These are phyloP conservation scores for Sapria himalayana DNA, from an alignment of 345 rosid species.

Conservation along the genomic window DNA sequence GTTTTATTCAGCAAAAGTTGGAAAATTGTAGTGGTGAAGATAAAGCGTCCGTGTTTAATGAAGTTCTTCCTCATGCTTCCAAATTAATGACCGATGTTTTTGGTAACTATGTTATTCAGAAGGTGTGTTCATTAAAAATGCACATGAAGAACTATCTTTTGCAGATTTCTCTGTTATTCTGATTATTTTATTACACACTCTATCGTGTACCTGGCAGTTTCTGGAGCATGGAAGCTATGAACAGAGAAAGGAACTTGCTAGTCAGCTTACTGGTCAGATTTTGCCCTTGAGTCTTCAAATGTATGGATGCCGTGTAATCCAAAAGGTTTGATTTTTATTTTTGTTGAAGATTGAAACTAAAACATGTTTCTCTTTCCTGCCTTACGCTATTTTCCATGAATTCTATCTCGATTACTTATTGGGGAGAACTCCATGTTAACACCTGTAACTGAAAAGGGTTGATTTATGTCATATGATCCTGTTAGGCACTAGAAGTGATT, in stretches of 20 bases:
- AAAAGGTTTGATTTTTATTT: conserved; percentile 59
- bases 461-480: no score
- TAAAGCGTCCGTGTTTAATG: conserved; percentile 62
- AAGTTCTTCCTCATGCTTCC: conserved; percentile 77
- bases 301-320: conserved; percentile 99
- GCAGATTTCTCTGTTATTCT: conserved; percentile 9
- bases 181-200: no score
- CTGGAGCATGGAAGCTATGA: conserved; percentile 75
- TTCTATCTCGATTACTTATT: no score
- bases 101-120: conserved; percentile 96
- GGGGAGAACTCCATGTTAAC: no score
- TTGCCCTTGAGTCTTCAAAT: conserved; percentile 82
- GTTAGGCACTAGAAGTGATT: conserved; percentile 95
- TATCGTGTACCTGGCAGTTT: no score
- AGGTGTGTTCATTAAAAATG: conserved; percentile 21
- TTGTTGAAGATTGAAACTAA: no score
- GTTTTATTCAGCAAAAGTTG: conserved; percentile 93
- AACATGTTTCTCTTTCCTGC: no score
- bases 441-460: no score
- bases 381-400: no score
- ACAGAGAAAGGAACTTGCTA: conserved; percentile 80
- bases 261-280: conserved; percentile 75
- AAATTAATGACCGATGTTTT: conserved; percentile 92
- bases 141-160: conserved; percentile 5
- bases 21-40: conserved; percentile 65